Conservation (phyloP, 495 filamentous ascomycete species). For the Corynascus novoguineensis region DNA sequence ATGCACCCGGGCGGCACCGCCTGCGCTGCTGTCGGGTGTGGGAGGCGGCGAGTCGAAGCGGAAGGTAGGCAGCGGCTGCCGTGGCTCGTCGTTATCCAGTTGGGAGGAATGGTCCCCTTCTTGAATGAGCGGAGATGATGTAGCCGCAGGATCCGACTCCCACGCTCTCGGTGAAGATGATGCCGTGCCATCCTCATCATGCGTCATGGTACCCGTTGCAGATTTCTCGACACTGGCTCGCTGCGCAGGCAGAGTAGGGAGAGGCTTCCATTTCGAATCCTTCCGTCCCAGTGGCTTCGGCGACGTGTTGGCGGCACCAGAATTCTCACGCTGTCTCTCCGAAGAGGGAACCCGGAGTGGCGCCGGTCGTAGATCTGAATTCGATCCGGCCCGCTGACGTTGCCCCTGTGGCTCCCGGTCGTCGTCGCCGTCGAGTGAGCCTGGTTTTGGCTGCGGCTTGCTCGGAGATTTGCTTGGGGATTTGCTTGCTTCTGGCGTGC, state of each 20-base stretch:
- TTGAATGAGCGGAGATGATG: background rate
- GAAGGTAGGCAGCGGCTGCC: background rate
- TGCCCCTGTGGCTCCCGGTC: background rate
- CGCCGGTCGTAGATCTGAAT: constrained; percentile 14
- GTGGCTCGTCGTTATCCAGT: too few species aligned
- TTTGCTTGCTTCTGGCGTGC: constrained; percentile 1
- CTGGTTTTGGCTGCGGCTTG: background rate
- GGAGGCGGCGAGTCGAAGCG: constrained; percentile 12
- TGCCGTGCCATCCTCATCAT: background rate
- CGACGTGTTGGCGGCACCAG: background rate
- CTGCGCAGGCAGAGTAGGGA: constrained; percentile 17
- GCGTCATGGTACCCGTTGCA: background rate
- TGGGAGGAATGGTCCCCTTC: too few species aligned
- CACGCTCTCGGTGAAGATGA: too few species aligned
- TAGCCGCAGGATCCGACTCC: background rate
- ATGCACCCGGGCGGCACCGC: background rate
- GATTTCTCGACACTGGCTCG: background rate
- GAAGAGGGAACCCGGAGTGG: constrained; percentile 22
- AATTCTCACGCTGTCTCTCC: background rate
- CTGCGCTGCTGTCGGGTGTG: constrained; percentile 18
- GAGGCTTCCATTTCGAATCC: constrained; percentile 24
- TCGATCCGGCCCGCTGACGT: background rate
- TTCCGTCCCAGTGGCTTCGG: constrained; percentile 9
- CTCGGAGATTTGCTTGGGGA: background rate
- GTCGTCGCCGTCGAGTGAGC: background rate